phyloP scores from a whole-genome alignment of 768 basidiomycete species.

The Boletellus emodensis region DNA sequence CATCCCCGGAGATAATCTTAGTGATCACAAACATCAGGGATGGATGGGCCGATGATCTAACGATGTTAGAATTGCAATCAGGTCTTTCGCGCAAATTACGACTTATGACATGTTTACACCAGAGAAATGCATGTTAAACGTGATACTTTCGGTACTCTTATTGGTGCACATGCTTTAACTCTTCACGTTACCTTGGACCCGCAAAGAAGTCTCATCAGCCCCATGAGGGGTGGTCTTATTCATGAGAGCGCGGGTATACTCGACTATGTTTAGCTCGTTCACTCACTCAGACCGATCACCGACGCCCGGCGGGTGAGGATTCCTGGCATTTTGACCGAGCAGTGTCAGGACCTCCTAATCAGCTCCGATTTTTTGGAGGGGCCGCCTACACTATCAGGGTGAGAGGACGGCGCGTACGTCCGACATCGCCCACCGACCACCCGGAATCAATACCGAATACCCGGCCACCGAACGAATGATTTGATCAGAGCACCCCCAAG shows the following conservation, averaged over 20 bases:
- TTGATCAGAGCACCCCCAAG: neutral
- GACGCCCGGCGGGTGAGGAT: neutral
- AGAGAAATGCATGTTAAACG: conserved; percentile 3
- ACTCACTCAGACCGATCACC: neutral
- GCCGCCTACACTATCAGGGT: neutral
- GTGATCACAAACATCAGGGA: conserved; percentile 37
- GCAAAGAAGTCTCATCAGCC: conserved; percentile 8
- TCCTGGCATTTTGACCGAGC: neutral
- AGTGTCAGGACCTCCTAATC: neutral
- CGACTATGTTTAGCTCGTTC: neutral
- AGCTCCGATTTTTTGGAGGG: neutral
- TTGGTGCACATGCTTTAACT: conserved; percentile 19
- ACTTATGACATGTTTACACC: neutral
- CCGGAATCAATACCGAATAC: neutral
- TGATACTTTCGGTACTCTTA: neutral
- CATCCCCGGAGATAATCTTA: conserved; percentile 1
- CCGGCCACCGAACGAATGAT: neutral
- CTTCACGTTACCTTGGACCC: neutral
- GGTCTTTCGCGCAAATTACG: conserved; percentile 4
- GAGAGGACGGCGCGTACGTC: neutral
- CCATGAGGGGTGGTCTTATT: conserved; percentile 4
- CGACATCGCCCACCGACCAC: neutral
- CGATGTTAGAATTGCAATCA: neutral
- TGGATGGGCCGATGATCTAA: conserved; percentile 53
- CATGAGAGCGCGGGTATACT: neutral